Percentiles rank a stretch among this genome's conserved stretches.
phyloP scores from a whole-genome alignment of 2,329 filamentous ascomycete genomes.

The Aphanoascus verrucosus region DNA sequence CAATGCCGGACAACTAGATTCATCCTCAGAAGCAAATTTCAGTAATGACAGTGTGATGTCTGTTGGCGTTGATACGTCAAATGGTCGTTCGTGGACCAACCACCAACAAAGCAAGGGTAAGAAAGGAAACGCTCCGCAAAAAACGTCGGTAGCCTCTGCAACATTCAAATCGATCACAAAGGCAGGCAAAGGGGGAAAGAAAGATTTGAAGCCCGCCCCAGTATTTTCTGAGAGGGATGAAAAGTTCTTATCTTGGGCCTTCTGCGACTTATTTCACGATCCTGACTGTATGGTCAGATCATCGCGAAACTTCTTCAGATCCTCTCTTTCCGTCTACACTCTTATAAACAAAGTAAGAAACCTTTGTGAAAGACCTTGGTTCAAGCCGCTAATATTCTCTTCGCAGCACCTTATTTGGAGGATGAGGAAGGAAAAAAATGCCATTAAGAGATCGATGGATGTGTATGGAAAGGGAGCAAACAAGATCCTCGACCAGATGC shows the following conservation, averaged over 20 bases:
- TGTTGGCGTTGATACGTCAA: too few relatives aligned
- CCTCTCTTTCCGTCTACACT: slow-evolving; percentile 20
- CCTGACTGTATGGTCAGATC: too few relatives aligned
- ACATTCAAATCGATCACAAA: neutral
- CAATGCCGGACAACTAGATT: too few relatives aligned
- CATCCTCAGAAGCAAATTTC: neutral
- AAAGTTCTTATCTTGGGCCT: too few relatives aligned
- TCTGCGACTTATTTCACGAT: too few relatives aligned
- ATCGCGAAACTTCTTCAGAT: slow-evolving; percentile 11
- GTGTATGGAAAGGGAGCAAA: slow-evolving; percentile 37
- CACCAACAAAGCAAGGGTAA: too few relatives aligned
- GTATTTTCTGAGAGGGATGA: too few relatives aligned
- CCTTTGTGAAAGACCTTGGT: neutral
- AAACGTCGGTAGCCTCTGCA: neutral
- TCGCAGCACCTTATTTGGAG: slow-evolving; percentile 34
- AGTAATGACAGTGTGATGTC: neutral
- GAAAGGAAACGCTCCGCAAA: too few relatives aligned
- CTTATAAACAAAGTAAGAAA: slow-evolving; percentile 25
- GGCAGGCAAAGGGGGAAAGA: neutral
- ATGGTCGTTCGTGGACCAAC: too few relatives aligned
- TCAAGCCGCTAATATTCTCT: neutral
- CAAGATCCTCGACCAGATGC: slow-evolving; percentile 35
- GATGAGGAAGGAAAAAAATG: slow-evolving; percentile 39
- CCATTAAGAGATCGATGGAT: slow-evolving; percentile 35
- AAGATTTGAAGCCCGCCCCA: too few relatives aligned